Percentiles rank a stretch among this genome's conserved stretches.
These are phyloP conservation scores for Aspergillus hiratsukae DNA, from an alignment of 2,329 filamentous ascomycete species.

Conservation along the genomic window DNA sequence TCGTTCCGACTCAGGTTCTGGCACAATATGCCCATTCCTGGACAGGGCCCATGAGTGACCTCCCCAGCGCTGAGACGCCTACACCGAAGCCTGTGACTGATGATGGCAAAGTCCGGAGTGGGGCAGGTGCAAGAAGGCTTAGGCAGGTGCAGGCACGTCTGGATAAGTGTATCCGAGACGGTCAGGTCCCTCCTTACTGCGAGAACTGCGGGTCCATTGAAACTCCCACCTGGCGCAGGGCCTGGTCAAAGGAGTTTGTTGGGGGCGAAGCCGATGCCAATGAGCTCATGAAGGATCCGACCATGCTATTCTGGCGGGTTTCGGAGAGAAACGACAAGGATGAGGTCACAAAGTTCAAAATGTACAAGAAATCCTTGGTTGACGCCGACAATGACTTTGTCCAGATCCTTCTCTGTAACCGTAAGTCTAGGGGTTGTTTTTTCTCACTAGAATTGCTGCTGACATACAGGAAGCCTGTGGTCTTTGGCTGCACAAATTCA, in stretches of 20 bases:
- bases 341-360: conserved; percentile 62
- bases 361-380: conserved; percentile 68
- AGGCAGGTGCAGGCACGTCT: conserved; percentile 58
- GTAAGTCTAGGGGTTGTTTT: conserved; percentile 46
- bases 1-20: conserved; percentile 22
- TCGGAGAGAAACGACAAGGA: conserved; percentile 60
- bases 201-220: conserved; percentile 92
- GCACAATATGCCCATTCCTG: conserved; percentile 43
- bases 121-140: conserved; percentile 59
- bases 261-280: conserved; percentile 68
- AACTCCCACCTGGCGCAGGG: conserved; percentile 92
- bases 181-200: conserved; percentile 83
- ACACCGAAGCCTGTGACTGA: conserved; percentile 23
- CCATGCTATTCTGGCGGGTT: conserved; percentile 69
- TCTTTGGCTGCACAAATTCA: conserved; percentile 88
- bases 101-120: conserved; percentile 41
- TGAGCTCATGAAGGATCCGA: conserved; percentile 67
- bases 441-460: conserved; percentile 3
- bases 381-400: conserved; percentile 67
- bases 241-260: conserved; percentile 71
- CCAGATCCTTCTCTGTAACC: conserved; percentile 81
- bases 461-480: conserved; percentile 62
- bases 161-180: conserved; percentile 62
- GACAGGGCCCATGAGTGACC: conserved; percentile 42
- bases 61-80: conserved; percentile 38